phyloP scores from a whole-genome alignment of 2,329 filamentous ascomycete genomes.

The Sodiomyces alkalinus region DNA sequence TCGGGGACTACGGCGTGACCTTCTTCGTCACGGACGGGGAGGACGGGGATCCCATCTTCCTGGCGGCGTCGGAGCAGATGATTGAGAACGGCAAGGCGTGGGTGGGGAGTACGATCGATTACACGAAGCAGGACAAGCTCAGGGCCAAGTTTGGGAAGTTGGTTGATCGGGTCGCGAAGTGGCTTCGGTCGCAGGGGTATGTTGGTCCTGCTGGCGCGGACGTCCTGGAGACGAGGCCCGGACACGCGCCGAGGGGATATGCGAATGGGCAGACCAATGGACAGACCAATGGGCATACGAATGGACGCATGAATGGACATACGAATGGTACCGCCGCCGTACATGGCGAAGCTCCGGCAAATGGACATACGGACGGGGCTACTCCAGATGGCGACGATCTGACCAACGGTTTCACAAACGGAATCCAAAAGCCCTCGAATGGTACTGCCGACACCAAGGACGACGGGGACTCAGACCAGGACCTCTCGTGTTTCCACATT shows the following conservation, averaged over 20 bases:
- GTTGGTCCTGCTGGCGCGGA: slow-evolving; percentile 18
- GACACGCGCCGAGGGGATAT: slow-evolving; percentile 1
- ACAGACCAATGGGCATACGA: slow-evolving; percentile 1
- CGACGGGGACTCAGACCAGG: not conserved
- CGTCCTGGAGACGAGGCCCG: slow-evolving; percentile 16
- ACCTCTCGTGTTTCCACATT: slow-evolving; percentile 10
- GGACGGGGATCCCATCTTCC: slow-evolving; percentile 11
- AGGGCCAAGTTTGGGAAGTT: slow-evolving; percentile 12
- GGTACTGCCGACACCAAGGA: not conserved
- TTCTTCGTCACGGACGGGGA: slow-evolving; percentile 18
- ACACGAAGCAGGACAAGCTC: slow-evolving; percentile 14
- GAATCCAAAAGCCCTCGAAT: too few species aligned
- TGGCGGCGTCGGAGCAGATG: slow-evolving; percentile 19
- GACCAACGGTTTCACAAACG: not conserved
- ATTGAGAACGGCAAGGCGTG: slow-evolving; percentile 17
- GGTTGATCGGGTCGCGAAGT: slow-evolving; percentile 10
- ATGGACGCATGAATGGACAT: too few species aligned
- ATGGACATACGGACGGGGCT: too few species aligned
- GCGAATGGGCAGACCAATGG: slow-evolving; percentile 3
- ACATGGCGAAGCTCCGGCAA: too few species aligned
- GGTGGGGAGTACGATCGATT: slow-evolving; percentile 19
- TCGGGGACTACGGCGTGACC: slow-evolving; percentile 18
- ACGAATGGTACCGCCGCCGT: too few species aligned
- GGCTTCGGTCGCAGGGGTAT: slow-evolving; percentile 15
- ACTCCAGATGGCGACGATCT: too few species aligned